phyloP scores from a whole-genome alignment of 306 rosid genomes.

The Cyamopsis tetragonoloba region DNA sequence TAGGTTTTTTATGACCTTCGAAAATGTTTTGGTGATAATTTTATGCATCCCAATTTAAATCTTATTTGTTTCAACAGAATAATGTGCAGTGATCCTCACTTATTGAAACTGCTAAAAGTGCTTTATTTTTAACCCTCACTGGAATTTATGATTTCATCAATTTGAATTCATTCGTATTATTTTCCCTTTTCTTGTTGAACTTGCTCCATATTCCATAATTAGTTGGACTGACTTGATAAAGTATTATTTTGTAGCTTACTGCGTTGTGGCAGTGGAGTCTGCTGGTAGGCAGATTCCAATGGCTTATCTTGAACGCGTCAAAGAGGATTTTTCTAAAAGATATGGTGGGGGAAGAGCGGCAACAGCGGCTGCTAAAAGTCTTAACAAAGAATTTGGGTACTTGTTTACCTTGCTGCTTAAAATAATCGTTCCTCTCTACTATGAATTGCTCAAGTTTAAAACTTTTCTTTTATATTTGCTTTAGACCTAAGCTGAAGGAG shows the following conservation, averaged over 20 bases:
- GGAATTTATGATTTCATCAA: slow-evolving; percentile 6
- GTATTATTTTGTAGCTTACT: slow-evolving; percentile 46
- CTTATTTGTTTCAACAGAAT: not conserved
- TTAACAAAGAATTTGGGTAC: slow-evolving; percentile 71
- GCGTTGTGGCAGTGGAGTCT: slow-evolving; percentile 38
- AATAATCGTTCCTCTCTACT: not conserved
- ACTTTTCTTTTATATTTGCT: not conserved
- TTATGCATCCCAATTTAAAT: not conserved
- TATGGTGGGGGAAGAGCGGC: slow-evolving; percentile 68
- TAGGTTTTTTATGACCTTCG: not conserved
- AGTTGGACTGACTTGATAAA: slow-evolving; percentile 4
- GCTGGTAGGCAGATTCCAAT: slow-evolving; percentile 62
- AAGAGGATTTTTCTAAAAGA: slow-evolving; percentile 63
- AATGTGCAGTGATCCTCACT: not conserved
- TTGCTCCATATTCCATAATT: not conserved
- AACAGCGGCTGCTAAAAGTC: slow-evolving; percentile 61
- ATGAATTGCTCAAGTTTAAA: not conserved
- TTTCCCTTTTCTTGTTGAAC: not conserved
- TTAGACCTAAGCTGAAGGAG: slow-evolving; percentile 65
- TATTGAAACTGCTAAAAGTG: not conserved
- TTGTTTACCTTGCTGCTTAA: not conserved
- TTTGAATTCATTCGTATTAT: not conserved
- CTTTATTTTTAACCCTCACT: not conserved
- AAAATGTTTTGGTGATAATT: not conserved
- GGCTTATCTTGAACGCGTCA: slow-evolving; percentile 62